phyloP scores from a whole-genome alignment of 768 basidiomycete species.

The Myochromella boudieri region DNA sequence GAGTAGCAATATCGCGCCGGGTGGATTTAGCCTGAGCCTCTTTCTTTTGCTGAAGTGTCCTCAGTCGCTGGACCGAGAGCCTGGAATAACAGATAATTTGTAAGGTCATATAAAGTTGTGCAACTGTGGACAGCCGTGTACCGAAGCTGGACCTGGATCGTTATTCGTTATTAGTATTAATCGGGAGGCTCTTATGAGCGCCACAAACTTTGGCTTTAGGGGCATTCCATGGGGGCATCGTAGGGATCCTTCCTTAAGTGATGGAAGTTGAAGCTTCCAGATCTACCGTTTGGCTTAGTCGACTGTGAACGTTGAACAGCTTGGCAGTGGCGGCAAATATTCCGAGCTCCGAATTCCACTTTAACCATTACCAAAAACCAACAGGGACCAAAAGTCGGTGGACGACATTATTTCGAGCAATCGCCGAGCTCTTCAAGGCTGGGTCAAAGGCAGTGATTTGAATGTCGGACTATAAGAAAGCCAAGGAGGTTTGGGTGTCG shows the following conservation, averaged over 20 bases:
- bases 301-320: background rate
- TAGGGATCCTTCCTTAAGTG: background rate
- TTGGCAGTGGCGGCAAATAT: background rate
- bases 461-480: constrained; percentile 61
- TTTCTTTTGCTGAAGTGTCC: constrained; percentile 91
- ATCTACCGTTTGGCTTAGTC: too few relatives aligned
- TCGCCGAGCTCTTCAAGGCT: too few relatives aligned
- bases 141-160: constrained; percentile 21
- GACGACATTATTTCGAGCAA: too few relatives aligned
- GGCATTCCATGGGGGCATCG: constrained; percentile 22
- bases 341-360: background rate
- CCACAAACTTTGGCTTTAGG: constrained; percentile 19
- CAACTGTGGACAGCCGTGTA: constrained; percentile 10
- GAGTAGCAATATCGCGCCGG: constrained; percentile 77
- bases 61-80: constrained; percentile 80
- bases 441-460: too few relatives aligned
- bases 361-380: too few relatives aligned
- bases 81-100: constrained; percentile 34
- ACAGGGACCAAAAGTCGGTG: too few relatives aligned
- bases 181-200: background rate
- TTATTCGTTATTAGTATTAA: too few relatives aligned
- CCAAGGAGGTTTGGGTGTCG: constrained; percentile 83
- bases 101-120: background rate
- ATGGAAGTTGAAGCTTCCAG: background rate
- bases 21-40: constrained; percentile 72